Evolutionary conservation across 345 rosid genomes (phyloP).

Genomic region (Pugionium dolabratum): DNA sequence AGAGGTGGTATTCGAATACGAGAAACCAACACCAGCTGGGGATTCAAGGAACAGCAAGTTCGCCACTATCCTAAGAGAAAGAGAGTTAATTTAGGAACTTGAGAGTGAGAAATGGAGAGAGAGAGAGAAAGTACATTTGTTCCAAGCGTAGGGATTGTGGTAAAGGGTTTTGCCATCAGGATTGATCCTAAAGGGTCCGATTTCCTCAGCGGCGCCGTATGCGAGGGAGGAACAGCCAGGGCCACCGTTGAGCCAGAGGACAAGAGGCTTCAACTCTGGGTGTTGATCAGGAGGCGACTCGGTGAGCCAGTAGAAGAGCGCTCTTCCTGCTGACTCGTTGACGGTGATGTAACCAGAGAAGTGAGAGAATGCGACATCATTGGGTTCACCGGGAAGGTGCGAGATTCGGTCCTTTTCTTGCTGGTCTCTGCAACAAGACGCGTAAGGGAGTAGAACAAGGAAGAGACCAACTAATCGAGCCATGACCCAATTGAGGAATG

Average conservation of each 20-base stretch:
- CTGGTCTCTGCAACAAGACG: conserved; percentile 42
- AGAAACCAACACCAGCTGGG: conserved; percentile 97
- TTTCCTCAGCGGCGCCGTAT: conserved; percentile 82
- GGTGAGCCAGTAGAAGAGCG: conserved; percentile 86
- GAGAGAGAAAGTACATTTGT: conserved; percentile 48
- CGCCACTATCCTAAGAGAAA: conserved; percentile 56
- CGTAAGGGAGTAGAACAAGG: conserved; percentile 34
- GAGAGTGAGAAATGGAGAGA: not conserved
- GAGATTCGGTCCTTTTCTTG: conserved; percentile 63
- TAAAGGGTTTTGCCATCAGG: conserved; percentile 75
- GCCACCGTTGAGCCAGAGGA: conserved; percentile 93
- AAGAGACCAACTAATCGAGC: conserved; percentile 29
- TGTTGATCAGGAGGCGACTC: conserved; percentile 63
- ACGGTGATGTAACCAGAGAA: conserved; percentile 87
- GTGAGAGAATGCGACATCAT: conserved; percentile 63
- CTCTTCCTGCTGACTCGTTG: conserved; percentile 79
- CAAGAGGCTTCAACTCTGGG: conserved; percentile 53
- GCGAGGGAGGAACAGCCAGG: conserved; percentile 95
- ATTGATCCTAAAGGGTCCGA: conserved; percentile 78
- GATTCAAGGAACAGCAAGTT: conserved; percentile 90
- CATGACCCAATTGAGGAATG: conserved; percentile 9
- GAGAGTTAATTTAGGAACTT: not conserved
- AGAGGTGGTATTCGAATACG: conserved; percentile 76
- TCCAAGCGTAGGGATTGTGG: conserved; percentile 84
- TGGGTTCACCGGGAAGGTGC: conserved; percentile 76